phyloP scores from a whole-genome alignment of 495 filamentous ascomycete species.

The Xylaria longipes region DNA sequence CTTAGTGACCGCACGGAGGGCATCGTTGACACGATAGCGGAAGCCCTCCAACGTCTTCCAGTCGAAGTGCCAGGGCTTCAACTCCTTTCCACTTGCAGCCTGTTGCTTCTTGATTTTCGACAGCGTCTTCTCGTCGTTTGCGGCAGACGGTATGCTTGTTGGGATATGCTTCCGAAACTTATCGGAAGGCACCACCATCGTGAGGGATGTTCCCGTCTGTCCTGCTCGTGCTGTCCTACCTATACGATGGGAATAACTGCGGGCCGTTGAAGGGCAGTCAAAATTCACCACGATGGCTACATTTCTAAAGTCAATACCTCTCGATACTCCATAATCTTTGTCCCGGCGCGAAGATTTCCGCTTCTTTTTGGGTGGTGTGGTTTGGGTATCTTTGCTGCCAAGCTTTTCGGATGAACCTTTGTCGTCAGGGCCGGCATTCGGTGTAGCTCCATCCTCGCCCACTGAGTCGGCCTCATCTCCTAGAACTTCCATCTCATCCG shows the following conservation, averaged over 20 bases:
- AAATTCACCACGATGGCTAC: slow-evolving; percentile 96
- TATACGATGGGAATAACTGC: slow-evolving; percentile 89
- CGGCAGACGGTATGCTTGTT: slow-evolving; percentile 72
- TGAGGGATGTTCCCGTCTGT: slow-evolving; percentile 90
- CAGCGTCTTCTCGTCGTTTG: slow-evolving; percentile 84
- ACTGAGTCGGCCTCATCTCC: slow-evolving; percentile 62
- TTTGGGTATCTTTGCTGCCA: slow-evolving; percentile 28
- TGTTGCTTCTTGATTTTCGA: slow-evolving; percentile 75
- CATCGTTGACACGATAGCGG: slow-evolving; percentile 92
- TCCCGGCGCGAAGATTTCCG: slow-evolving; percentile 66
- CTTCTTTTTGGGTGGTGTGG: slow-evolving; percentile 59
- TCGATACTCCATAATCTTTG: slow-evolving; percentile 89
- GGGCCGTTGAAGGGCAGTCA: slow-evolving; percentile 86
- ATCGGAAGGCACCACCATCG: slow-evolving; percentile 83
- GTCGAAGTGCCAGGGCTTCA: slow-evolving; percentile 92
- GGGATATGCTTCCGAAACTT: slow-evolving; percentile 86
- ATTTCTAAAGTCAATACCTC: slow-evolving; percentile 92
- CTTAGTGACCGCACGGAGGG: slow-evolving; percentile 48
- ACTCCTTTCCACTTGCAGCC: slow-evolving; percentile 72
- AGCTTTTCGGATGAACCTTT: slow-evolving; percentile 31
- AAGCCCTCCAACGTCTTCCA: slow-evolving; percentile 93
- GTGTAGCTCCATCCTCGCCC: slow-evolving; percentile 27
- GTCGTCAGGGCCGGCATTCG: slow-evolving; percentile 4
- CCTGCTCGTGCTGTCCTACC: slow-evolving; percentile 92
- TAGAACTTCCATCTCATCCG: slow-evolving; percentile 88